These are phyloP conservation scores for Leishmania major DNA, from an alignment of 208 protist species.

Conservation along the genomic window DNA sequence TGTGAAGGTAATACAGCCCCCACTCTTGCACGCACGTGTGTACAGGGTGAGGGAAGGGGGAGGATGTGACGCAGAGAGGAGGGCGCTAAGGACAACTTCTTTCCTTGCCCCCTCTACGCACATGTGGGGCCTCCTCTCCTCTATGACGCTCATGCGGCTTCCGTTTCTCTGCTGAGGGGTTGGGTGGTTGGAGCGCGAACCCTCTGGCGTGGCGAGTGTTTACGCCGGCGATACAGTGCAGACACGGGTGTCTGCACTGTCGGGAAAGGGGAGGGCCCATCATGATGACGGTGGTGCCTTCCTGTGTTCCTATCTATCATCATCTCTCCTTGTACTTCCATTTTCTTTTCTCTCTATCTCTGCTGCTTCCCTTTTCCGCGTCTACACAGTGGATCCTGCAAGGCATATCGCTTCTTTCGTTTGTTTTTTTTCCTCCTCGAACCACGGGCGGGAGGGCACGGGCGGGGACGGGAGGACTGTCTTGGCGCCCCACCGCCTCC, in stretches of 20 bases:
- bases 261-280: not conserved
- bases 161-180: not conserved
- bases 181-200: not conserved
- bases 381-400: not conserved
- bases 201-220: not conserved
- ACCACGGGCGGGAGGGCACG: too few relatives aligned
- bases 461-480: not conserved
- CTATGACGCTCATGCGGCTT: not conserved
- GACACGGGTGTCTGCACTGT: not conserved
- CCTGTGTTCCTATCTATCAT: not conserved
- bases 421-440: not conserved
- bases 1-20: not conserved
- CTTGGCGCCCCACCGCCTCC: not conserved
- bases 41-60: not conserved
- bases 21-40: not conserved
- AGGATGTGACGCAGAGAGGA: not conserved
- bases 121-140: not conserved
- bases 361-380: not conserved
- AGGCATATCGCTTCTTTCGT: not conserved
- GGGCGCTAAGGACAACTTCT: not conserved
- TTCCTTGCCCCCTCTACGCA: not conserved
- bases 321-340: not conserved
- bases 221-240: not conserved
- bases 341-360: not conserved
- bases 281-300: not conserved